These are phyloP conservation scores for Penicillium daleae DNA, from an alignment of 495 filamentous ascomycete genomes.

Conservation along the genomic window DNA sequence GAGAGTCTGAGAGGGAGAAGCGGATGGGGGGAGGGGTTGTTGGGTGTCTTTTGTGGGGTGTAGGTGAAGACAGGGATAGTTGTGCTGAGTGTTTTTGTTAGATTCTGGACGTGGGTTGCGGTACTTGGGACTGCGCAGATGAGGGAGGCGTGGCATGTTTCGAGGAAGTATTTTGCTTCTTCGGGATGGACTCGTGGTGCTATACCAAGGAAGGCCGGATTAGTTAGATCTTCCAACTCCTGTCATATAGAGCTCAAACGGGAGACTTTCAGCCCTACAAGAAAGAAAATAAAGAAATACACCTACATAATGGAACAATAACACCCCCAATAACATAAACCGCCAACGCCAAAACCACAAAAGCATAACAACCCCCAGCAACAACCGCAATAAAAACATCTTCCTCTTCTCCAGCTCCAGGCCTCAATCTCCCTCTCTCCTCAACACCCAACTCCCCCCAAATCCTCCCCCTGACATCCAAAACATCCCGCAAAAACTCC, in stretches of 20 bases:
- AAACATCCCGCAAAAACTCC: background rate
- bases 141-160: background rate
- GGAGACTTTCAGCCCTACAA: background rate
- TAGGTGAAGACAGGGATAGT: background rate
- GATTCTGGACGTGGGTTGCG: background rate
- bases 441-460: background rate
- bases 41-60: background rate
- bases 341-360: background rate
- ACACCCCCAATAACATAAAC: background rate
- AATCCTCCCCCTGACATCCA: background rate
- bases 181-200: slow-evolving; percentile 1
- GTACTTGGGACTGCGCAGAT: slow-evolving; percentile 2
- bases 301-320: background rate
- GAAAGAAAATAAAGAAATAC: background rate
- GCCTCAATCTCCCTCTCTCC: background rate
- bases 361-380: background rate
- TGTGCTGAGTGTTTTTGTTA: background rate
- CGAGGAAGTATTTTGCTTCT: background rate
- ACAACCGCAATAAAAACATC: slow-evolving; percentile 6
- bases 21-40: background rate
- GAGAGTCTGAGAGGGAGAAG: background rate
- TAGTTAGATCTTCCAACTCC: background rate
- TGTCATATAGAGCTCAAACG: background rate
- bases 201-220: too few species aligned
- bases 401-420: too few species aligned